These are phyloP conservation scores for Quercus tomentella DNA, from an alignment of 331 rosid genomes.

Conservation along the genomic window DNA sequence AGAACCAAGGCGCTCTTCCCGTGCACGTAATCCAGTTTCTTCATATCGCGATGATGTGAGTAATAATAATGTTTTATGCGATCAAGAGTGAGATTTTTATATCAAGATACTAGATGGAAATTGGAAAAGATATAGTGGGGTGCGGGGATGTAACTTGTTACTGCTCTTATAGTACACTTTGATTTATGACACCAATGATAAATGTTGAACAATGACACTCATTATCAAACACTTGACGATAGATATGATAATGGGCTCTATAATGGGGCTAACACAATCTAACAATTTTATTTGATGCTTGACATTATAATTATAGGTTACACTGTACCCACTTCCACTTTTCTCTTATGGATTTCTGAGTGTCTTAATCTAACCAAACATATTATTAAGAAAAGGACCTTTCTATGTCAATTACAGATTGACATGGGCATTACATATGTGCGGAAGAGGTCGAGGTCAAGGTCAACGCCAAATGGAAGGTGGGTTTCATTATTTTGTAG, in stretches of 20 bases:
- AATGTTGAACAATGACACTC: neutral
- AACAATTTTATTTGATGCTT: neutral
- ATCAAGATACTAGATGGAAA: neutral
- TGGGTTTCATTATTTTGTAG: constrained; percentile 16
- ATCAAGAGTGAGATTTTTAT: neutral
- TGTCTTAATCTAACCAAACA: neutral
- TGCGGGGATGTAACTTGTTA: too few species aligned
- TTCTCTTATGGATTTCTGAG: neutral
- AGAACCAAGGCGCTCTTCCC: constrained; percentile 67
- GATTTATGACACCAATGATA: too few species aligned
- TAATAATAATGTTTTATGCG: neutral
- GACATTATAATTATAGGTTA: neutral
- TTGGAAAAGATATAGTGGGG: neutral
- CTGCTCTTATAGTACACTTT: too few species aligned
- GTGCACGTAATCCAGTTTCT: constrained; percentile 42
- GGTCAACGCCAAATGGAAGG: constrained; percentile 58
- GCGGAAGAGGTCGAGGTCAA: constrained; percentile 51
- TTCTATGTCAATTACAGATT: constrained; percentile 29
- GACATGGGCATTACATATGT: constrained; percentile 24
- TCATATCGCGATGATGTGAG: constrained; percentile 53
- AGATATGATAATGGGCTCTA: neutral
- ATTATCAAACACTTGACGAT: neutral
- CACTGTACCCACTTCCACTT: neutral
- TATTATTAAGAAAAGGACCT: neutral
- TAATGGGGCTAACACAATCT: neutral